phyloP scores from a whole-genome alignment of 2,329 filamentous ascomycete species.

The Trichoderma asperellum region DNA sequence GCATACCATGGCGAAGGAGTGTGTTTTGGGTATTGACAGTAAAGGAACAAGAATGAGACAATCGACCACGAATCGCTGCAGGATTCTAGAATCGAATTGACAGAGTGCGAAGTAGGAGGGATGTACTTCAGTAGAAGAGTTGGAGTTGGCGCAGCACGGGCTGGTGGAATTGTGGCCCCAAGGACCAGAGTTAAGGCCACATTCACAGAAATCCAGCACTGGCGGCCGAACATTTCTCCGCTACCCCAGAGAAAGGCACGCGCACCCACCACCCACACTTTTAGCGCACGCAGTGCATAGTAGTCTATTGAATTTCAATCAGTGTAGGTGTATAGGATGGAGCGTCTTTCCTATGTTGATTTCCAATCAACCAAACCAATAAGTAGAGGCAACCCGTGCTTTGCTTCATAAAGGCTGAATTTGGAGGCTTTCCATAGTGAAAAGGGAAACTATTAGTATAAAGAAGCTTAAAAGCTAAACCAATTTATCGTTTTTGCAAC shows the following conservation, averaged over 20 bases:
- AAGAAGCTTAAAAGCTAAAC: background rate
- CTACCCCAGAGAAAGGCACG: background rate
- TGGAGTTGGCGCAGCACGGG: constrained; percentile 30
- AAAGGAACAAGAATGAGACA: constrained; percentile 15
- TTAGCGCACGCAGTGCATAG: constrained; percentile 1
- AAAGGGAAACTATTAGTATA: background rate
- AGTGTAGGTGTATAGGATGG: background rate
- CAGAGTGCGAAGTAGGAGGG: constrained; percentile 30
- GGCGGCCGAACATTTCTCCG: constrained; percentile 44
- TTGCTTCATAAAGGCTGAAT: background rate
- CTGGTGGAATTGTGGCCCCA: constrained; percentile 38
- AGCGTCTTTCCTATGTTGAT: background rate
- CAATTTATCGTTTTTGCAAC: constrained; percentile 5
- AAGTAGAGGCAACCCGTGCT: background rate
- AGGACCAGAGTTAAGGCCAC: constrained; percentile 48
- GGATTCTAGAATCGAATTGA: constrained; percentile 39
- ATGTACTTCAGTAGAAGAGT: constrained; percentile 32
- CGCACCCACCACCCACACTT: background rate
- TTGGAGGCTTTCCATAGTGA: background rate
- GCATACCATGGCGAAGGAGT: constrained; percentile 42
- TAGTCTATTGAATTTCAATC: constrained; percentile 4
- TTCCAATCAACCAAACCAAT: background rate
- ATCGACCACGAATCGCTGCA: constrained; percentile 42
- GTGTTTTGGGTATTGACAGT: constrained; percentile 29
- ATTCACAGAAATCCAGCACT: constrained; percentile 44